phyloP scores from a whole-genome alignment of 495 filamentous ascomycete species.

The Bathelium albidoporum region DNA sequence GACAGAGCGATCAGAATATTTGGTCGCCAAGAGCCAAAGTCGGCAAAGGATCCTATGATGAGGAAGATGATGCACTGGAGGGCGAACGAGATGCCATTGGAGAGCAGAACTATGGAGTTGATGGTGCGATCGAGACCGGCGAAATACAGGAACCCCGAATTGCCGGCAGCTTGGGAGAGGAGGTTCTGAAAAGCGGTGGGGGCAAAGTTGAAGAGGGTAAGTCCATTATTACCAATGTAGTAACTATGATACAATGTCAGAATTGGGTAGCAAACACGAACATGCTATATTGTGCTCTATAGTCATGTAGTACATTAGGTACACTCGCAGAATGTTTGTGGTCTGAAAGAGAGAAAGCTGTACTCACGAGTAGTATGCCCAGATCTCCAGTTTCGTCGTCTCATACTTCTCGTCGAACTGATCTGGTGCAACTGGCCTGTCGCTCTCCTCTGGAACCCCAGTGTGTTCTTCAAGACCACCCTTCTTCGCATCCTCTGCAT shows the following conservation, averaged over 20 bases:
- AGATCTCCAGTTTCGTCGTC: constrained; percentile 50
- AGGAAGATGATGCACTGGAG: constrained; percentile 52
- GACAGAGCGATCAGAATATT: constrained; percentile 52
- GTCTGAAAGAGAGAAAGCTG: background rate
- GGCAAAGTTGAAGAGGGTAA: constrained; percentile 59
- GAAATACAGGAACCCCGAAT: constrained; percentile 40
- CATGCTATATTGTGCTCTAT: no score
- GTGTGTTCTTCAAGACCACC: constrained; percentile 16
- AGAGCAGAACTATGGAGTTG: constrained; percentile 51
- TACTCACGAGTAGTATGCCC: constrained; percentile 47
- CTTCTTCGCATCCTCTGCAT: constrained; percentile 16
- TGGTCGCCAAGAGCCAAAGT: constrained; percentile 53
- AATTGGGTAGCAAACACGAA: background rate
- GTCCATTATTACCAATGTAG: constrained; percentile 58
- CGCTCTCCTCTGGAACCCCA: constrained; percentile 19
- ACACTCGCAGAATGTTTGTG: background rate
- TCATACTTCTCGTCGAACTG: constrained; percentile 40
- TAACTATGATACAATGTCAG: constrained; percentile 29
- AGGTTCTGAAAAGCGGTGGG: constrained; percentile 58
- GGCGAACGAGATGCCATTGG: constrained; percentile 55
- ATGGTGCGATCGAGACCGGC: constrained; percentile 42
- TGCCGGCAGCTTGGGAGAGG: constrained; percentile 46
- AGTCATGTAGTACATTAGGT: no score
- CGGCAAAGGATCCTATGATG: constrained; percentile 48
- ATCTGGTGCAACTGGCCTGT: constrained; percentile 35